phyloP scores from a whole-genome alignment of 106 monocot genomes.

The Dactylorhiza incarnata region DNA sequence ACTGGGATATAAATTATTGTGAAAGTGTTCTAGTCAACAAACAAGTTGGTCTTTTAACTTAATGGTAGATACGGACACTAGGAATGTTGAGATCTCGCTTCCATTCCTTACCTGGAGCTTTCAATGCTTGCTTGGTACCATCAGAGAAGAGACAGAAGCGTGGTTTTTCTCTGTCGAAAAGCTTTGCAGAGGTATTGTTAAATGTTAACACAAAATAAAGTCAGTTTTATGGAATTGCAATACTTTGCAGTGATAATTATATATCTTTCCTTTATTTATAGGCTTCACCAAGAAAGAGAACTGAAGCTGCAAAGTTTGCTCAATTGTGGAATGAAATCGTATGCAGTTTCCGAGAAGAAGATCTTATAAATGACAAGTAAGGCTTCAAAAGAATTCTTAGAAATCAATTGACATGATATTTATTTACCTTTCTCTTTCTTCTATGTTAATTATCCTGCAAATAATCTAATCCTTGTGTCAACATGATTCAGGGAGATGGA shows the following conservation, averaged over 20 bases:
- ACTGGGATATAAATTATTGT: neutral
- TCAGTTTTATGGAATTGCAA: neutral
- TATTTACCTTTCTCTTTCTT: conserved; percentile 1
- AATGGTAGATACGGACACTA: conserved; percentile 70
- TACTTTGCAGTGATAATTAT: neutral
- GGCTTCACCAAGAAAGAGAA: conserved; percentile 87
- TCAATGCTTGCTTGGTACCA: conserved; percentile 79
- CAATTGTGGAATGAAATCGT: conserved; percentile 99
- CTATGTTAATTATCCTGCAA: neutral
- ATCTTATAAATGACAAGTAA: conserved; percentile 94
- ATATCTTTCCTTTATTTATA: conserved; percentile 15
- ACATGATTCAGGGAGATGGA: conserved; percentile 85
- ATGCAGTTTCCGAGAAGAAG: conserved; percentile 95
- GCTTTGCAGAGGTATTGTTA: conserved; percentile 63
- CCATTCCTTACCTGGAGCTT: conserved; percentile 89
- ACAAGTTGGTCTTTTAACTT: neutral
- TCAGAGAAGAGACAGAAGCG: conserved; percentile 60
- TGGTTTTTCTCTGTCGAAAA: conserved; percentile 78
- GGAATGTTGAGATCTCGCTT: conserved; percentile 97
- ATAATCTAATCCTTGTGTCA: conserved; percentile 10
- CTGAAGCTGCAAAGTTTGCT: conserved; percentile 94
- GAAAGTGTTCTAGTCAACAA: neutral
- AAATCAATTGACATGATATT: neutral
- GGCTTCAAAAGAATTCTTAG: conserved; percentile 8
- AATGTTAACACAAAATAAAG: neutral